These are phyloP conservation scores for Chrysoporthe austroafricana DNA, from an alignment of 2,329 filamentous ascomycete species.

Conservation along the genomic window DNA sequence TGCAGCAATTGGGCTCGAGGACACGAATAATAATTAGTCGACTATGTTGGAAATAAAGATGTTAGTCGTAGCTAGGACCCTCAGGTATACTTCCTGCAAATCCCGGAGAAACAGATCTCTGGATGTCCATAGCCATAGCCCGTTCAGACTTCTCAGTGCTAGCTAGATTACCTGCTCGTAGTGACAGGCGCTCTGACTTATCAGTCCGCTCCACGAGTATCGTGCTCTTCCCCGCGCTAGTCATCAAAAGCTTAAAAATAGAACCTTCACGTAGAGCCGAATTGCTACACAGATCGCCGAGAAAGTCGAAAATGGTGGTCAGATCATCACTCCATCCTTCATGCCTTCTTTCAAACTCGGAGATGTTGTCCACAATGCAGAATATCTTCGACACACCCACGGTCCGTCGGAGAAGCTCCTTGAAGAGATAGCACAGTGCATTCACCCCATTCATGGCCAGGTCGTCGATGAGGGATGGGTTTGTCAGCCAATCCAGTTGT, in stretches of 20 bases:
- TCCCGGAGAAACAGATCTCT: not conserved
- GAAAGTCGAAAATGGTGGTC: not conserved
- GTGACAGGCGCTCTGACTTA: conserved; percentile 1
- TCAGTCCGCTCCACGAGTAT: not conserved
- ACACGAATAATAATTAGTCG: not conserved
- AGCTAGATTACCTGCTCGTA: not conserved
- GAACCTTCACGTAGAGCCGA: not conserved
- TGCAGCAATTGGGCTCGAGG: not conserved
- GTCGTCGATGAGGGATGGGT: not conserved
- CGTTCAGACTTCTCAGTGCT: not conserved
- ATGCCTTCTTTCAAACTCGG: conserved; percentile 3
- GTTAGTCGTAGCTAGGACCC: not conserved
- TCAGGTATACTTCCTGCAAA: not conserved
- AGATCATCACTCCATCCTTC: not conserved
- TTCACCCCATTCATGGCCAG: not conserved
- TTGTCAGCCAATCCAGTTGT: not conserved
- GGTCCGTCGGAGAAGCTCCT: not conserved
- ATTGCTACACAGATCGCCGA: not conserved
- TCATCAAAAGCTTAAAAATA: conserved; percentile 7
- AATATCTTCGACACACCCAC: conserved; percentile 2
- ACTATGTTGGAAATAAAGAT: not conserved
- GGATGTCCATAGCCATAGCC: not conserved
- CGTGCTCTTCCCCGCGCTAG: conserved; percentile 9
- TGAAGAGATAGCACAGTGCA: conserved; percentile 5
- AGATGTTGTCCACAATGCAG: conserved; percentile 14